Conservation (phyloP, 2,329 filamentous ascomycete species). For the Sporothrix inflata region DNA sequence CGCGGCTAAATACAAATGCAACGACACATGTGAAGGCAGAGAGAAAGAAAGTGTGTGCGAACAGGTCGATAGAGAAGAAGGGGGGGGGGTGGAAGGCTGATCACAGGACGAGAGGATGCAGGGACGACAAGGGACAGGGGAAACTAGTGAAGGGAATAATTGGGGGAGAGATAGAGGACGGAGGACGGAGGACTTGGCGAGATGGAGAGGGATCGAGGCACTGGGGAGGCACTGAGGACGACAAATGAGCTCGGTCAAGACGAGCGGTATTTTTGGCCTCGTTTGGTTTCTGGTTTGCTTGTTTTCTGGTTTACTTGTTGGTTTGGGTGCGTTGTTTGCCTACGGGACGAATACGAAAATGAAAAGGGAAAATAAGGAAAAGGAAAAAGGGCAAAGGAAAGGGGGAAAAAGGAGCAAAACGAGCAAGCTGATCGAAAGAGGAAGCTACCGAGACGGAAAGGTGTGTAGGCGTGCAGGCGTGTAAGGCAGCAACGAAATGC, state of each 20-base stretch:
- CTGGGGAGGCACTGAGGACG: not conserved
- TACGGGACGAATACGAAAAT: not conserved
- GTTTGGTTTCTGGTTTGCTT: not conserved
- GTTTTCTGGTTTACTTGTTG: not conserved
- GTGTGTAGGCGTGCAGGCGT: not conserved
- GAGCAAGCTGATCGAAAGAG: not conserved
- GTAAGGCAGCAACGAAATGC: constrained; percentile 24
- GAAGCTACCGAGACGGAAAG: constrained; percentile 1
- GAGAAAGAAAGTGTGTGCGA: not conserved
- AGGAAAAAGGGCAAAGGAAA: not conserved
- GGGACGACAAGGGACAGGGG: constrained; percentile 7
- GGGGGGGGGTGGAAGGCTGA: not conserved
- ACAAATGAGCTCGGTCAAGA: constrained; percentile 6
- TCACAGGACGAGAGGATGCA: constrained; percentile 7
- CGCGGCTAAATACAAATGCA: constrained; percentile 26
- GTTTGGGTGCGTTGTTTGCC: not conserved
- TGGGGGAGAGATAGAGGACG: not conserved
- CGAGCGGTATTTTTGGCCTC: constrained; percentile 3
- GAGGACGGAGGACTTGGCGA: constrained; percentile 13
- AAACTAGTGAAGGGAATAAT: constrained; percentile 11
- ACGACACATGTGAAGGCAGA: constrained; percentile 18
- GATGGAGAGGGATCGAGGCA: not conserved
- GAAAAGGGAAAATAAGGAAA: not conserved
- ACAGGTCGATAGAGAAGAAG: not conserved
- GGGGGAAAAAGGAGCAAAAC: not conserved